These are phyloP conservation scores for Amylostereum areolatum DNA, from an alignment of 1,284 basidiomycete species.

Conservation along the genomic window DNA sequence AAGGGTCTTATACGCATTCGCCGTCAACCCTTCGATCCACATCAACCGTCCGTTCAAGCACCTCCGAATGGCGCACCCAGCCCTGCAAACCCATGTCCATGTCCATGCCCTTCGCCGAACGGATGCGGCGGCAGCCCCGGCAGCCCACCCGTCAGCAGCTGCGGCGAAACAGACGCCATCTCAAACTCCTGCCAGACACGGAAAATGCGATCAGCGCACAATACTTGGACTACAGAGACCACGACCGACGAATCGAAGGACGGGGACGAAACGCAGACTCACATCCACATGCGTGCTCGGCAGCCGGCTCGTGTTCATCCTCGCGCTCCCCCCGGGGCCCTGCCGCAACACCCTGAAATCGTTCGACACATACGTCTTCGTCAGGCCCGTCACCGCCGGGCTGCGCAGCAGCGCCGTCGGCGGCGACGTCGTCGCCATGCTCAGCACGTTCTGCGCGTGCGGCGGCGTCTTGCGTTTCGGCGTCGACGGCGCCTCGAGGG, in stretches of 20 bases:
- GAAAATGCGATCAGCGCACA: not conserved
- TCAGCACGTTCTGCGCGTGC: slow-evolving; percentile 36
- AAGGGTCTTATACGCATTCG: no score
- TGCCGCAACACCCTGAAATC: slow-evolving; percentile 72
- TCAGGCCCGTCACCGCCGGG: slow-evolving; percentile 69
- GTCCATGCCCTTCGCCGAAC: no score
- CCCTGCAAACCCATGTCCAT: no score
- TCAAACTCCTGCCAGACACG: slow-evolving; percentile 4
- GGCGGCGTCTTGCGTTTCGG: slow-evolving; percentile 45
- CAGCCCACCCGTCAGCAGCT: not conserved
- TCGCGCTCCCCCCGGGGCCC: slow-evolving; percentile 42
- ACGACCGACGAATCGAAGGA: not conserved
- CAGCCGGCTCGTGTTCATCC: slow-evolving; percentile 74
- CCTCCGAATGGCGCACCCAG: no score
- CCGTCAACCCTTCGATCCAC: no score
- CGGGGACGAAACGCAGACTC: slow-evolving; percentile 24
- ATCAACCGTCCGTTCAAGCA: no score
- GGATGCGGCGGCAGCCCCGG: slow-evolving; percentile 1
- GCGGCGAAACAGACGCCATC: slow-evolving; percentile 2
- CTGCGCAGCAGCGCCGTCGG: slow-evolving; percentile 65
- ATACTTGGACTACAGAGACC: not conserved
- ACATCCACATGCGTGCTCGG: slow-evolving; percentile 78
- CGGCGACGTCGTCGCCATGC: slow-evolving; percentile 55
- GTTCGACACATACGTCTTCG: slow-evolving; percentile 72
- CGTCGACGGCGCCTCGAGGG: slow-evolving; percentile 32